Conservation (phyloP, 2,329 filamentous ascomycete genomes). For the Penicillium sp. region DNA sequence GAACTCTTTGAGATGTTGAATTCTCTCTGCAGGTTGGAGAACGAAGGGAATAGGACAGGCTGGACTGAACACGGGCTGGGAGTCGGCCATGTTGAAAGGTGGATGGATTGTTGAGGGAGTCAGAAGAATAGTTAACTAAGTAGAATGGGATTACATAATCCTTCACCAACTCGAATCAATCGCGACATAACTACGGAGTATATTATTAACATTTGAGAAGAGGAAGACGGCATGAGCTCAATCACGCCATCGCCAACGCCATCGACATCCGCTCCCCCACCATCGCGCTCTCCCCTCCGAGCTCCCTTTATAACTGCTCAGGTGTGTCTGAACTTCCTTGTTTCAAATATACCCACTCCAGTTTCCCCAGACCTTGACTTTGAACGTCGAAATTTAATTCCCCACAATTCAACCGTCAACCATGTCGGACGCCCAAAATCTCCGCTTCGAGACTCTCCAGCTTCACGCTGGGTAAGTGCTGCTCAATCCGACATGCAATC, state of each 20-base stretch:
- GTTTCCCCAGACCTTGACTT: background rate
- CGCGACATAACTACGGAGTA: background rate
- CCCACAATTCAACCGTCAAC: constrained; percentile 6
- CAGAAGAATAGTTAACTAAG: too few relatives aligned
- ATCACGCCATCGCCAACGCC: constrained; percentile 4
- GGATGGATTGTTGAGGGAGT: too few relatives aligned
- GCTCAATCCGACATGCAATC: background rate
- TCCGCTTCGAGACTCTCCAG: constrained; percentile 77
- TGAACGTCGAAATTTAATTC: background rate
- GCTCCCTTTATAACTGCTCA: background rate
- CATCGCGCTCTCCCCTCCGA: background rate
- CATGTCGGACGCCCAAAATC: constrained; percentile 37
- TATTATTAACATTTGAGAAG: background rate
- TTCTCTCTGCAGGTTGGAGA: too few relatives aligned
- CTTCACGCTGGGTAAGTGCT: constrained; percentile 70
- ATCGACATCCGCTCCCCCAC: background rate
- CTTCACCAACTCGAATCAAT: background rate
- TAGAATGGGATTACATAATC: too few relatives aligned
- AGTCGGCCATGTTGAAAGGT: too few relatives aligned
- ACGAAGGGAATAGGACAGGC: too few relatives aligned
- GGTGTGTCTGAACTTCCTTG: background rate
- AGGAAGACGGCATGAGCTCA: background rate
- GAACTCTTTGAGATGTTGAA: too few relatives aligned
- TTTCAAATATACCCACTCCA: background rate
- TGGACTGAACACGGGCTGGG: too few relatives aligned